Evolutionary conservation across 805 yeast species (phyloP), one percentile per base, ranked within the genome.

Genomic region (Candida qinlingensis): DNA sequence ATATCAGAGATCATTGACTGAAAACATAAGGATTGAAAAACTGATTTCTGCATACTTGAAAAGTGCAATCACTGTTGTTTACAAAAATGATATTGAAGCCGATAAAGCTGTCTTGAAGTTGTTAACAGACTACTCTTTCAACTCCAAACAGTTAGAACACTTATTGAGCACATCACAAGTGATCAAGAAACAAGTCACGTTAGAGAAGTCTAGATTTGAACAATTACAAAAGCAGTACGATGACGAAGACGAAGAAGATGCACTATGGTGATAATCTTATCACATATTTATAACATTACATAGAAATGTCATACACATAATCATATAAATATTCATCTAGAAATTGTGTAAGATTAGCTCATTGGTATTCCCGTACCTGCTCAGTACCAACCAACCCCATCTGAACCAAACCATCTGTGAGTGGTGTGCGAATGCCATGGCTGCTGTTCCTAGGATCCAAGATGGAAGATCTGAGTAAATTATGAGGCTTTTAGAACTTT

Each of bases 361-460:
- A 65, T 92, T 91, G 45, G 78, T 77, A 39, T 83, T 81, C 72
- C 87, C 78, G 66, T 89, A 92, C 52, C 91, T 73, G 51, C 96
- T 85, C 12, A 83, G 66, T 6, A 78, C 50, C 61, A 94, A 71
- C 97, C 97, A 94, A 1, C 89, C 83, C 70, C 86, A 87, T 55
- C 99, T 75, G 65, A 85, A 94, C 97, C 97, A 92, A 7, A 85
- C 91, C 87, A 94, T 87, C 65, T 94, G 99, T 2, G 96, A 81
- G 53, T 74, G 73, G 67, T 94, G 98, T 3, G 86, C 96, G 54
- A 74, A 74, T 3, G 83, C 69, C 96, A 92, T 89, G 4, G 96
- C 86, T 0, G 85, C 75, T 47, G 82, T 72, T 5, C 76, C 60
- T 11, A 69, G 47, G 1, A 68, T 49, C 0, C 54, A 44, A 0